phyloP scores from a whole-genome alignment of 2,329 filamentous ascomycete species.

The Ophiostoma tasmaniense region DNA sequence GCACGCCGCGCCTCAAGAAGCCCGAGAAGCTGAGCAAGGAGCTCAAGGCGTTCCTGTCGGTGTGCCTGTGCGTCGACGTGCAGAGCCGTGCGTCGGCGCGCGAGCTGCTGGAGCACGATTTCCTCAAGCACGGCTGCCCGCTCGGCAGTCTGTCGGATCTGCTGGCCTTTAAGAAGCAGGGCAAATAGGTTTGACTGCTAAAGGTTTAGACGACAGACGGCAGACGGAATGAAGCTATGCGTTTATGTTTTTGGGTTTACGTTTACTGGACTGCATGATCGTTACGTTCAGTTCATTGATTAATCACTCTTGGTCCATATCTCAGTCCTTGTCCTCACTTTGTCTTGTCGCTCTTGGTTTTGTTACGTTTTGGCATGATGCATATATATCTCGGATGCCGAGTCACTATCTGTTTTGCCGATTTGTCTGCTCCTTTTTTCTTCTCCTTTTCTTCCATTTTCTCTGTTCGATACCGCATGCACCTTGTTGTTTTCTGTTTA shows the following conservation, averaged over 20 bases:
- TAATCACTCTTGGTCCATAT: neutral
- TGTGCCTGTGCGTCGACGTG: slow-evolving; percentile 94
- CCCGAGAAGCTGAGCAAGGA: slow-evolving; percentile 97
- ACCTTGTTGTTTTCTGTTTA: neutral
- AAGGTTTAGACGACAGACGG: neutral
- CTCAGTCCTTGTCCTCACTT: neutral
- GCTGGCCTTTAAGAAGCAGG: slow-evolving; percentile 74
- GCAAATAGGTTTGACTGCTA: slow-evolving; percentile 38
- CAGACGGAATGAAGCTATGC: neutral
- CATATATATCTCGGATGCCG: neutral
- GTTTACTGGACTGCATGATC: neutral
- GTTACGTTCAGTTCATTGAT: neutral
- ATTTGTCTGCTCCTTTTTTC: neutral
- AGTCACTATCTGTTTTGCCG: neutral
- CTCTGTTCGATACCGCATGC: neutral
- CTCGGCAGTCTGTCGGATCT: slow-evolving; percentile 76
- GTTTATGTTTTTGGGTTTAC: neutral
- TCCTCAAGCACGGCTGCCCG: slow-evolving; percentile 84
- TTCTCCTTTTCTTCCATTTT: neutral
- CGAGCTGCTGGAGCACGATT: slow-evolving; percentile 85
- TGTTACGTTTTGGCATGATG: slow-evolving; percentile 3
- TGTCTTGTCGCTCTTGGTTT: neutral
- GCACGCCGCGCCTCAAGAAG: slow-evolving; percentile 93
- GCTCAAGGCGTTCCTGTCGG: slow-evolving; percentile 91
- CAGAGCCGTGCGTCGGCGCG: slow-evolving; percentile 86